Evolutionary conservation across 768 basidiomycete genomes (phyloP), one percentile per base, ranked within the genome.

Genomic region (Serendipita vermifera): DNA sequence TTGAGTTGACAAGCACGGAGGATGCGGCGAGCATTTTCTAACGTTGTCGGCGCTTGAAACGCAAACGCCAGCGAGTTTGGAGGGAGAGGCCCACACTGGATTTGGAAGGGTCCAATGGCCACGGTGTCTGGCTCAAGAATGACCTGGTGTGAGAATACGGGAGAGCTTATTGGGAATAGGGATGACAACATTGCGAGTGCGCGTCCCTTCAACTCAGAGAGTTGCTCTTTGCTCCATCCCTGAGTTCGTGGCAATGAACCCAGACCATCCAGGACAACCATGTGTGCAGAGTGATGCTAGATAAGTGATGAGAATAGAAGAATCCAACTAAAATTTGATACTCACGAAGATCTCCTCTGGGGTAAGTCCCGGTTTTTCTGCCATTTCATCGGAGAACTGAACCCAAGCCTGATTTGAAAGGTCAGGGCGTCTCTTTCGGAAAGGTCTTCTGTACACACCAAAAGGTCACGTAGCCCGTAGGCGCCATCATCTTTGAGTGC

Each of bases 201-300:
- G 58, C 33, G 73, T 57, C 11, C 85, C 85, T 13, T 81, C 79
- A 3, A 66, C 66, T 62, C 80, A 83, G 48, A 96, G 71, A n/a
- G 69, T 65, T n/a, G 67, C 2, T 77, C 73, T 14, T 65, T 66
- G 1, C 88, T 80, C 63, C 83, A 82, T 7, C 81, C 70, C 15
- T 83, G 69, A 33, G 84, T 68, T 65, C 86, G 85, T 46, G 87
- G 83, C 15, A 90, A 72, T 2, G 88, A 83, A 33, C 79, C 82
- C 2, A 97, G 71, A 33, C 93, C 92, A 65, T 99, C 96, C 17
- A 98, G 71, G 64, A 90, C 80, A 1, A 87, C 85, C 88, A 99
- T 87, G 60, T 85, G 81, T 0, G 92, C 93, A 3, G 87, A 93
- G 64, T 99, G 90, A 64, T 87, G 83, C 92, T 96, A 48, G 20